A percentile compares a stretch with the other conserved stretches of the same genome.
Conservation (phyloP, 768 basidiomycete species). For the Phlebiopsis flavidoalba region DNA sequence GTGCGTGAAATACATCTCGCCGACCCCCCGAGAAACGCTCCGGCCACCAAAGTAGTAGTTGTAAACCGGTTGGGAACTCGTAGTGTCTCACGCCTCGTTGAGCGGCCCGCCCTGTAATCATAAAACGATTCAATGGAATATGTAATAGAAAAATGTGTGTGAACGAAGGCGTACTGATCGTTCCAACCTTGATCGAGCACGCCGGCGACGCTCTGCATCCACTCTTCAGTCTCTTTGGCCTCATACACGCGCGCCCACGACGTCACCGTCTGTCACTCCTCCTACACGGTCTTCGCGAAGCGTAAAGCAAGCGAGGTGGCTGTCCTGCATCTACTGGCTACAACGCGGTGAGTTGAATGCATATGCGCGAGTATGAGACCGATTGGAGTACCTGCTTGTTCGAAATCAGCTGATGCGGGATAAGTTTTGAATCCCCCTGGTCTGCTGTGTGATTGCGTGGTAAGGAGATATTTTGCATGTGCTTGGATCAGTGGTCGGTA, state of each 20-base stretch:
- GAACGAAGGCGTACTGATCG: slow-evolving; percentile 57
- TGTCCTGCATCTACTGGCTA: slow-evolving; percentile 71
- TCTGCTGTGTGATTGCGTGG: slow-evolving; percentile 42
- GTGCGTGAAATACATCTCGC: slow-evolving; percentile 88
- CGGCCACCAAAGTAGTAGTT: slow-evolving; percentile 72
- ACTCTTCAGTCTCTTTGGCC: slow-evolving; percentile 82
- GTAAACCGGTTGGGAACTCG: slow-evolving; percentile 95
- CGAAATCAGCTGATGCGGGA: slow-evolving; percentile 87
- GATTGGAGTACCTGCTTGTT: slow-evolving; percentile 51
- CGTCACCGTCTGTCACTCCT: slow-evolving; percentile 70
- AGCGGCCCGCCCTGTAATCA: slow-evolving; percentile 50
- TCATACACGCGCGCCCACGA: slow-evolving; percentile 83
- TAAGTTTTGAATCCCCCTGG: slow-evolving; percentile 60
- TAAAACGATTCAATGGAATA: neutral
- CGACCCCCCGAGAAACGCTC: slow-evolving; percentile 80
- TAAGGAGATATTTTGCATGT: slow-evolving; percentile 66
- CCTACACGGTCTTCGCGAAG: slow-evolving; percentile 71
- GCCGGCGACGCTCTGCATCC: slow-evolving; percentile 85
- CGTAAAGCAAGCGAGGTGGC: slow-evolving; percentile 60
- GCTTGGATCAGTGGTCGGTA: slow-evolving; percentile 80
- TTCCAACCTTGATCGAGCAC: slow-evolving; percentile 88
- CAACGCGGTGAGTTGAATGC: neutral
- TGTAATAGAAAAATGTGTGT: neutral
- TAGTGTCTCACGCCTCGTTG: slow-evolving; percentile 62
- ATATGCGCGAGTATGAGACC: no score